Conservation (phyloP, 176 grass and related monocot genomes). For the Echinochloa phyllopogon region DNA sequence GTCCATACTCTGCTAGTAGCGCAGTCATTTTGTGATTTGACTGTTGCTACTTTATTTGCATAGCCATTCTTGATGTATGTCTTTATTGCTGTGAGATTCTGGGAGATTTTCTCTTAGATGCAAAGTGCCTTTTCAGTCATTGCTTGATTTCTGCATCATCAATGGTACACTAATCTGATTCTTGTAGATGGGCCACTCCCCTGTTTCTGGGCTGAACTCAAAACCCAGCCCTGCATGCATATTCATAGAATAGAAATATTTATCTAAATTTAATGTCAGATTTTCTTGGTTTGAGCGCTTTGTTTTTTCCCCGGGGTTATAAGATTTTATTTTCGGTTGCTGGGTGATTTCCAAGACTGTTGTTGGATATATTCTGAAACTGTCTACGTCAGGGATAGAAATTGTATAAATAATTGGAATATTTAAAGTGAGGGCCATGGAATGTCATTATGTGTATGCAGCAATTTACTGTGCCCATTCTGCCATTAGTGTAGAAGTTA, state of each 20-base stretch:
- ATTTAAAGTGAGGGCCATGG: neutral
- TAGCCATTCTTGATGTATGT: constrained; percentile 1
- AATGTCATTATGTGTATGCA: neutral
- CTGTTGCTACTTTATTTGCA: neutral
- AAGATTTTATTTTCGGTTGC: neutral
- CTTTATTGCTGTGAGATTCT: neutral
- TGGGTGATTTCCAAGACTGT: constrained; percentile 10
- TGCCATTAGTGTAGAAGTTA: too few species aligned
- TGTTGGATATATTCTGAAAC: constrained; percentile 1
- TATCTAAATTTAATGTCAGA: neutral
- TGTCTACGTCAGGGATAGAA: neutral
- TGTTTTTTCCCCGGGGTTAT: constrained; percentile 5
- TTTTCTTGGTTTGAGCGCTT: neutral
- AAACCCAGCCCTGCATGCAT: neutral
- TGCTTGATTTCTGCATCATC: neutral
- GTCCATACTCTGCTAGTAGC: neutral
- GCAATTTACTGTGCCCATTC: neutral
- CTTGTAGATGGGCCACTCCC: neutral
- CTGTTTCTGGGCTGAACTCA: constrained; percentile 18
- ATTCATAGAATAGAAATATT: neutral
- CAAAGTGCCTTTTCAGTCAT: constrained; percentile 15
- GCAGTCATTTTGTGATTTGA: neutral
- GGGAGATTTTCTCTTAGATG: constrained; percentile 7
- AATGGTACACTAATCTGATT: constrained; percentile 27
- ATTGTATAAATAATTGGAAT: neutral